phyloP scores from a whole-genome alignment of 495 filamentous ascomycete species.

The Penicillium tannophilum region DNA sequence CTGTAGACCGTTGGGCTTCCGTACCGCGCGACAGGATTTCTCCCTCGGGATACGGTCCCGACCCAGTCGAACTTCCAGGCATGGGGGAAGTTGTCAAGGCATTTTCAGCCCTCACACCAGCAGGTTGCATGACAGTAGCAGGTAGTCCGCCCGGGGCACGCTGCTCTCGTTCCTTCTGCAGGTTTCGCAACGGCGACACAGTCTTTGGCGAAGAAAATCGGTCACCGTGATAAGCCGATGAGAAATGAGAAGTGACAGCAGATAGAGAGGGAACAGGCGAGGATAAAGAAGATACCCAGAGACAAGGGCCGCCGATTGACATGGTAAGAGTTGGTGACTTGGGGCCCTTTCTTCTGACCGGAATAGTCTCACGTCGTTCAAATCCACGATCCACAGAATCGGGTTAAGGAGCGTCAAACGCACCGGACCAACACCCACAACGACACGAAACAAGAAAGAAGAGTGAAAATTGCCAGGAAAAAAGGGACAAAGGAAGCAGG shows the following conservation, averaged over 20 bases:
- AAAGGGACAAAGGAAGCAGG: conserved; percentile 22
- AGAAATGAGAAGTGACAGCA: conserved; percentile 37
- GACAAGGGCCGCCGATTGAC: conserved; percentile 48
- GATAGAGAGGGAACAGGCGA: conserved; percentile 39
- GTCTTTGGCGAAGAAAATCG: conserved; percentile 28
- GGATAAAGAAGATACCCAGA: conserved; percentile 44
- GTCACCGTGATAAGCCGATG: conserved; percentile 38
- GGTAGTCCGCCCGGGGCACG: conserved; percentile 16
- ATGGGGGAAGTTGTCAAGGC: conserved; percentile 30
- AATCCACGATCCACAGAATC: conserved; percentile 8
- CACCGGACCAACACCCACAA: conserved; percentile 12
- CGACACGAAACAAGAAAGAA: conserved; percentile 11
- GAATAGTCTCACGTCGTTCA: conserved; percentile 4
- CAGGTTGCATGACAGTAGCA: conserved; percentile 35
- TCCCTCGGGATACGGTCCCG: conserved; percentile 24
- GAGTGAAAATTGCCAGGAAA: conserved; percentile 6
- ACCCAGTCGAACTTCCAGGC: conserved; percentile 18
- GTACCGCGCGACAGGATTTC: conserved; percentile 20
- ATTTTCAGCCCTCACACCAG: conserved; percentile 40
- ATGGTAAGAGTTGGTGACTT: conserved; percentile 31
- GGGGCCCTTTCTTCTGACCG: conserved; percentile 6
- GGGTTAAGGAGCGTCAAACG: conserved; percentile 3
- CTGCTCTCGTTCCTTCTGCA: conserved; percentile 27
- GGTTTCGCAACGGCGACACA: conserved; percentile 23
- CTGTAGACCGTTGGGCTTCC: not conserved